Evolutionary conservation across 352 stramenopile species (phyloP).

Genomic region (Pythium graminicola): DNA sequence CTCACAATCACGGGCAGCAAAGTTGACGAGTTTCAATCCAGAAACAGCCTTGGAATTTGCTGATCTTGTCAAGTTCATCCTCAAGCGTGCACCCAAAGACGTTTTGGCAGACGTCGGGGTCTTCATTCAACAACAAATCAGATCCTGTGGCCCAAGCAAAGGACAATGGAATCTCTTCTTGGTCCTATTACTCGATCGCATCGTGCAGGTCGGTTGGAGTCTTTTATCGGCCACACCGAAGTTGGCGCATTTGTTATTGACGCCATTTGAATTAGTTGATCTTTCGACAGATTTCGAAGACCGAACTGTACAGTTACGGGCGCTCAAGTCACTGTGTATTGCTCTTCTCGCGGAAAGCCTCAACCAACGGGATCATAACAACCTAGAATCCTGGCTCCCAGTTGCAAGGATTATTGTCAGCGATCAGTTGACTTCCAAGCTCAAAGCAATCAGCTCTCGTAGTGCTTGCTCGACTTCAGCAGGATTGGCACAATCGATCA

Average conservation of each 20-base stretch:
- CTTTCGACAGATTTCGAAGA: neutral
- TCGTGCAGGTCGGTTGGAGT: conserved; percentile 16
- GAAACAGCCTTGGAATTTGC: conserved; percentile 10
- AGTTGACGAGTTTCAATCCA: neutral
- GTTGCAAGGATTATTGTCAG: conserved; percentile 6
- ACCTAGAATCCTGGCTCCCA: conserved; percentile 1
- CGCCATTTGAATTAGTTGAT: conserved; percentile 7
- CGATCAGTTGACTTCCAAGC: conserved; percentile 4
- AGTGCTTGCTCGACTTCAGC: conserved; percentile 1
- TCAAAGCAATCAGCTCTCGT: conserved; percentile 5
- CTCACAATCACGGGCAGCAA: neutral
- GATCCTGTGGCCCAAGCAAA: conserved; percentile 3
- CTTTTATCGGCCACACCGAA: neutral
- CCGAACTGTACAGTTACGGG: conserved; percentile 7
- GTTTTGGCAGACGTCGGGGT: conserved; percentile 5
- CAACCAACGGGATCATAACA: neutral
- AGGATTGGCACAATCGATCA: conserved; percentile 6
- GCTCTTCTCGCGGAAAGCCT: conserved; percentile 3
- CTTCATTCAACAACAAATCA: conserved; percentile 22
- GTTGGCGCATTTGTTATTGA: conserved; percentile 6
- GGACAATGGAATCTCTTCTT: conserved; percentile 18
- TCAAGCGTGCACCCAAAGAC: conserved; percentile 4
- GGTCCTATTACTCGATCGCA: conserved; percentile 15
- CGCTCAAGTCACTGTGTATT: conserved; percentile 16
- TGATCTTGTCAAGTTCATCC: conserved; percentile 14